A percentile compares a stretch with the other conserved stretches of the same genome.
These are phyloP conservation scores for Solanum habrochaites DNA, from an alignment of 257 asterid genomes.

Conservation along the genomic window DNA sequence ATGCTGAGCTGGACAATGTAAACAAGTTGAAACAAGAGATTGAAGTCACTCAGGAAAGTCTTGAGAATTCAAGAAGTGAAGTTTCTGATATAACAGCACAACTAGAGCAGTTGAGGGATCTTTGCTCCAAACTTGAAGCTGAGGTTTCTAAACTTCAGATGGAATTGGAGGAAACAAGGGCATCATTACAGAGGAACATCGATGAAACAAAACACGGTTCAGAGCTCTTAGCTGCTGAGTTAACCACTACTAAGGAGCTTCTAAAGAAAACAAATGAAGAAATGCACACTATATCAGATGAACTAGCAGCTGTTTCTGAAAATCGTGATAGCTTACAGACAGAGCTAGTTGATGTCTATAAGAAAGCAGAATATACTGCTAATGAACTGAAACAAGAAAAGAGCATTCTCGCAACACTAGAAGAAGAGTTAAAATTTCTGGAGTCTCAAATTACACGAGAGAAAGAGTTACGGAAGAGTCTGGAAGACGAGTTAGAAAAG, in stretches of 20 bases:
- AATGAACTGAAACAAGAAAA: conserved; percentile 39
- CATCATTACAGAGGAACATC: conserved; percentile 25
- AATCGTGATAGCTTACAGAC: conserved; percentile 34
- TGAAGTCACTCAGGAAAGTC: conserved; percentile 15
- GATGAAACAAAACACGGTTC: conserved; percentile 29
- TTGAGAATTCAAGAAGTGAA: conserved; percentile 44
- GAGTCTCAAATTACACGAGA: conserved; percentile 33
- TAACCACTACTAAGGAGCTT: conserved; percentile 28
- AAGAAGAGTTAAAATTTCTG: conserved; percentile 30
- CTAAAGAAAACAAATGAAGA: conserved; percentile 41
- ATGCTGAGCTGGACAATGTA: conserved; percentile 23
- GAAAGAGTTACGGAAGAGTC: conserved; percentile 30
- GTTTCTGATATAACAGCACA: conserved; percentile 37
- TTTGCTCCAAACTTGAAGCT: conserved; percentile 44
- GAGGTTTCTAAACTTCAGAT: conserved; percentile 27
- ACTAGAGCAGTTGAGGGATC: conserved; percentile 34
- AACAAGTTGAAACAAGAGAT: conserved; percentile 37
- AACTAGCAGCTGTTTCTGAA: conserved; percentile 28
- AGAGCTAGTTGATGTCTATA: conserved; percentile 34
- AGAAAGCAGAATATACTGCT: conserved; percentile 34
- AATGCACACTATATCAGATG: conserved; percentile 21
- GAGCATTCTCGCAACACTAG: conserved; percentile 21
- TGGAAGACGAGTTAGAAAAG: conserved; percentile 46
- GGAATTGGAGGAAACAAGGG: conserved; percentile 40
- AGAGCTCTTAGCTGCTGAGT: conserved; percentile 29